A percentile compares a stretch with the other conserved stretches of the same genome.
Evolutionary conservation across 257 asterid species (phyloP).

Genomic region (Rauvolfia tetraphylla): DNA sequence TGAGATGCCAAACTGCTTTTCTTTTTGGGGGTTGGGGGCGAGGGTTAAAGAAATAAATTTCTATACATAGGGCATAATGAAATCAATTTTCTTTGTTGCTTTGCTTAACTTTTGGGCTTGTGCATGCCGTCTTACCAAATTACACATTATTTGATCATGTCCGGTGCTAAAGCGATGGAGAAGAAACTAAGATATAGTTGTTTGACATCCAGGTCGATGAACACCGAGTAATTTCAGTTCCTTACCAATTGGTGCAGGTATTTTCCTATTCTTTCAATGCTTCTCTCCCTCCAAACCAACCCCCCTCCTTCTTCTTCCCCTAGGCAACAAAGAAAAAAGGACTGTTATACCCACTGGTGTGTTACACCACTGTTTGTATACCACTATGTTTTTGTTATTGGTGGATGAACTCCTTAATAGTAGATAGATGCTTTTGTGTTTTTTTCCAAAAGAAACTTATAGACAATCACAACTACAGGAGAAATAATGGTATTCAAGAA

Average conservation of each 20-base stretch:
- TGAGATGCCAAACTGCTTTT: not conserved
- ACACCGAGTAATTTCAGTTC: constrained; percentile 74
- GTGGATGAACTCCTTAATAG: not conserved
- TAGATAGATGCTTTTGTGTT: not conserved
- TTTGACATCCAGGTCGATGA: constrained; percentile 73
- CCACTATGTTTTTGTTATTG: not conserved
- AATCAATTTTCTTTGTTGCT: not conserved
- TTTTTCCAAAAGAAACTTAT: not conserved
- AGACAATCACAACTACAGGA: not conserved
- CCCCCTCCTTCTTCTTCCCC: not conserved
- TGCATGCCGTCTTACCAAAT: not conserved
- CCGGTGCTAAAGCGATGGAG: not conserved
- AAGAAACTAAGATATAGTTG: constrained; percentile 19
- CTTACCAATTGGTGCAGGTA: constrained; percentile 93
- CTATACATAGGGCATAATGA: too few species aligned
- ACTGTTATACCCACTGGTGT: not conserved
- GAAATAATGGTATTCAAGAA: not conserved
- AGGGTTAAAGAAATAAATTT: not conserved
- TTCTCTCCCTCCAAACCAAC: not conserved
- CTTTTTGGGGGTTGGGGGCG: not conserved
- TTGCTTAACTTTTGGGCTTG: not conserved
- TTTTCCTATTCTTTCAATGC: constrained; percentile 15
- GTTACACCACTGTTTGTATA: not conserved
- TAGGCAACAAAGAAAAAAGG: not conserved
- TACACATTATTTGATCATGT: not conserved